These are phyloP conservation scores for Tuber borchii DNA, from an alignment of 495 filamentous ascomycete species.

Conservation along the genomic window DNA sequence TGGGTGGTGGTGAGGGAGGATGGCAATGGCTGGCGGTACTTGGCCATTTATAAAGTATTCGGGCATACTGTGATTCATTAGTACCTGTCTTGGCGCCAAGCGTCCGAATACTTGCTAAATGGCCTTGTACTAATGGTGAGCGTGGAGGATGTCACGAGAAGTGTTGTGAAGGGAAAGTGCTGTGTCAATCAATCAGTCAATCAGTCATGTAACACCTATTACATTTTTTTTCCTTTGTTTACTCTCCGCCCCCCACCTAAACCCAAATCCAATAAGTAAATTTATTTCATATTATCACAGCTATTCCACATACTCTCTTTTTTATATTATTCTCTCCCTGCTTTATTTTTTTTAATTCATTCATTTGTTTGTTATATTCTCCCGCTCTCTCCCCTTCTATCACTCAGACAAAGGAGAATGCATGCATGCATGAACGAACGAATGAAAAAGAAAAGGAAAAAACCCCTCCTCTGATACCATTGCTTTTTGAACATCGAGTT, in stretches of 20 bases:
- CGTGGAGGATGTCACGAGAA: not conserved
- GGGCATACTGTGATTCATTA: too few relatives aligned
- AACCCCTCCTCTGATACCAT: not conserved
- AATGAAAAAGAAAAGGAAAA: not conserved
- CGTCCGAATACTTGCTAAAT: too few relatives aligned
- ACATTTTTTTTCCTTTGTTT: not conserved
- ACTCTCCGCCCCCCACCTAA: not conserved
- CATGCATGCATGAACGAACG: not conserved
- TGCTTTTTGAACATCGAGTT: not conserved
- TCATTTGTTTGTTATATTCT: not conserved
- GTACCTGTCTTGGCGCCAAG: too few relatives aligned
- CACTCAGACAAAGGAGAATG: not conserved
- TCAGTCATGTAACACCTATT: not conserved
- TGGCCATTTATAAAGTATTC: too few relatives aligned
- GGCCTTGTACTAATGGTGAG: not conserved
- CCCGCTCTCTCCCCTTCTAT: not conserved
- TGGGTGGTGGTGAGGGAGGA: not conserved
- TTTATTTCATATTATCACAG: not conserved
- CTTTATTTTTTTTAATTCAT: not conserved
- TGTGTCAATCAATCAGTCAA: not conserved
- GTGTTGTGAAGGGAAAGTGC: not conserved
- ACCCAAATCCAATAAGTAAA: not conserved
- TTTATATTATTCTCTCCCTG: not conserved
- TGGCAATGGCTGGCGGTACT: not conserved
- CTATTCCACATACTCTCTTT: not conserved